These are phyloP conservation scores for Starmerella etchellsii DNA, from an alignment of 805 yeast species.

Conservation along the genomic window DNA sequence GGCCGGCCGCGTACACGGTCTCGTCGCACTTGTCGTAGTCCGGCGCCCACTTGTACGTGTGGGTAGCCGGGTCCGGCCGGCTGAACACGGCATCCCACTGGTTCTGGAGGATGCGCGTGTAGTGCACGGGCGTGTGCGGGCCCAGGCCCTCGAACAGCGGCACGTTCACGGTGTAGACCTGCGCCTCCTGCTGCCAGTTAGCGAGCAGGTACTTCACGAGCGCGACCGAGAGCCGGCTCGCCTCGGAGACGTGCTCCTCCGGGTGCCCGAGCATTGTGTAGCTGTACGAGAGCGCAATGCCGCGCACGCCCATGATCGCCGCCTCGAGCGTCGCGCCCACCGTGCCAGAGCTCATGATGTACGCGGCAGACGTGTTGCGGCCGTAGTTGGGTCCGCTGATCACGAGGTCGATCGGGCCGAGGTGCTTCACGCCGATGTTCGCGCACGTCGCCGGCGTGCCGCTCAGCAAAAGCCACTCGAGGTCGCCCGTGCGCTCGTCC, in stretches of 20 bases:
- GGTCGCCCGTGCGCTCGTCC: constrained; percentile 36
- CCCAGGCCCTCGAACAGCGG: constrained; percentile 52
- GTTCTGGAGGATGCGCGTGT: constrained; percentile 71
- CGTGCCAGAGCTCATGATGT: constrained; percentile 84
- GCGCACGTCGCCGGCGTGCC: constrained; percentile 96
- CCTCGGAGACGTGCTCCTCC: constrained; percentile 43
- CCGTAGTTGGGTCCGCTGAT: constrained; percentile 95
- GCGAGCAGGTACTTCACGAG: constrained; percentile 46
- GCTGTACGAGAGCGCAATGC: constrained; percentile 82
- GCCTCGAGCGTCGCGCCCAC: constrained; percentile 97
- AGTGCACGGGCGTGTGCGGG: constrained; percentile 49
- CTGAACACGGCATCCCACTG: constrained; percentile 59
- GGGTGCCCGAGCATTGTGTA: constrained; percentile 41
- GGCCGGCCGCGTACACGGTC: constrained; percentile 33
- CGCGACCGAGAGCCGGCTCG: constrained; percentile 54
- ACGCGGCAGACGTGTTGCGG: constrained; percentile 77
- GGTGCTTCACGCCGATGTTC: constrained; percentile 72
- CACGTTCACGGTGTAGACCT: constrained; percentile 70
- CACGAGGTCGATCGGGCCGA: constrained; percentile 63
- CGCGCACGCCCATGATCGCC: constrained; percentile 45
- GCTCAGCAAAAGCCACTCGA: constrained; percentile 62
- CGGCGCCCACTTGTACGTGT: constrained; percentile 65
- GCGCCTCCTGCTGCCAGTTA: constrained; percentile 47
- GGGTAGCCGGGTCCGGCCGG: neutral
- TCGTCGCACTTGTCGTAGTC: constrained; percentile 57